Base-by-base conservation (phyloP, 768 basidiomycete genomes). In the Macrolepiota dolichaula region DNA sequence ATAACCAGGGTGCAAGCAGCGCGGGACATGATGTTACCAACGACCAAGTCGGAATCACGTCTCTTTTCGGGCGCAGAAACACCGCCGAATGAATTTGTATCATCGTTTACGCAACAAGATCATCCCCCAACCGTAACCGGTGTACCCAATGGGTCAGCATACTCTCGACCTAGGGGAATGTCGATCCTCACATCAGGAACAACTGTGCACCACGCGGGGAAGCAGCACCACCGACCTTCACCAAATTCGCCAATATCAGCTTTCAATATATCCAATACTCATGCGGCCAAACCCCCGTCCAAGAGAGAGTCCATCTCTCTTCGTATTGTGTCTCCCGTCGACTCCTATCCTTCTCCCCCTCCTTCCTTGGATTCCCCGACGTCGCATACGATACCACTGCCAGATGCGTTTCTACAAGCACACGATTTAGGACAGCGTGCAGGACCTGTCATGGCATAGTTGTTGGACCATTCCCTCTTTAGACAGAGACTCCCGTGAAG, bases 1-100 rank as follows among this genome's bases (percentile, higher is more conserved):
- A 82, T 94, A 78, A 79, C 89, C 61, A 77, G 90, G 58, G 84
- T 92, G 17, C 89, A 91, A 67, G 90, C 88, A 2, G 81, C 83
- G 37, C 79, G 85, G 56, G 86, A 88, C 36, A 70, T 91, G 69
- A 78, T 84, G 72, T 76, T 94, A 25, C 92, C 92, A 0, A 83
- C 77, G 24, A 88, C 88, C 19, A 84, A 84, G 66, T 77, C 72
- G 60, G 91, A 93, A 55, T 76, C 80, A 17, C 73, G 76, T 38
- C 69, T 88, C 55, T 73, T 85, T 73, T 71, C 68, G 10, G 81
- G 77, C 25, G 72, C 73, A 11, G 75, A 78, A 25, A 74, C 73
- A 5, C 77, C 76, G 29, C 72, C 75, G 5, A 72, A 72, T 22
- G 66, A 68, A 56, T 25, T 64, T 13, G 47, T 55, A 27, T 24